Conservation (phyloP, 805 yeast genomes). For the Yarrowia alimentaria region DNA sequence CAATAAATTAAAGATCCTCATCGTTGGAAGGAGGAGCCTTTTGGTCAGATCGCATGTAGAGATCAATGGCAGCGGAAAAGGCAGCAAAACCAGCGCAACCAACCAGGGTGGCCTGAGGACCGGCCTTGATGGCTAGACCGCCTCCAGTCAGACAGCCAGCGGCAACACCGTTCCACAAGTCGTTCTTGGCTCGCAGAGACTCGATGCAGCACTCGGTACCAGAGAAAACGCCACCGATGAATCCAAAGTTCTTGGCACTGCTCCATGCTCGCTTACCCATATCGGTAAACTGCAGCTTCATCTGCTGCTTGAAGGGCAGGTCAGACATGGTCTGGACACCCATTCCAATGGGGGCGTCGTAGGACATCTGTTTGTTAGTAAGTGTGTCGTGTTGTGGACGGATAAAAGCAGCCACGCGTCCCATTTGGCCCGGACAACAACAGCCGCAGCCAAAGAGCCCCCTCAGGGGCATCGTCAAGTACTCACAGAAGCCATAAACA, state of each 20-base stretch:
- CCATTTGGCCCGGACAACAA: too few species aligned
- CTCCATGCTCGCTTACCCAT: slow-evolving; percentile 88
- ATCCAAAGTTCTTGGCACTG: slow-evolving; percentile 92
- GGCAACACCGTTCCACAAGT: slow-evolving; percentile 81
- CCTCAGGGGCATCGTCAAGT: neutral
- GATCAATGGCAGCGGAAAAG: slow-evolving; percentile 67
- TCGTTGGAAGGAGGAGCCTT: slow-evolving; percentile 83
- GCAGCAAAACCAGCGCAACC: slow-evolving; percentile 99
- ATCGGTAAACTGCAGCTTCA: slow-evolving; percentile 85
- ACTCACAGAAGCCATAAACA: slow-evolving; percentile 65
- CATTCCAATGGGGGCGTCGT: slow-evolving; percentile 69
- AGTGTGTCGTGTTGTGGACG: neutral
- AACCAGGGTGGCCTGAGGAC: slow-evolving; percentile 85
- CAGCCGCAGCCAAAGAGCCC: too few species aligned
- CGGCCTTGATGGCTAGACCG: slow-evolving; percentile 85
- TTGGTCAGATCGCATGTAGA: slow-evolving; percentile 80
- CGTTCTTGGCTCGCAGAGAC: slow-evolving; percentile 82
- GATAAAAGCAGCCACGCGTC: too few species aligned
- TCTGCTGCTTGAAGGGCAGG: slow-evolving; percentile 87
- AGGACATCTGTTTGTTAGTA: slow-evolving; percentile 54
- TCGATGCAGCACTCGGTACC: slow-evolving; percentile 92
- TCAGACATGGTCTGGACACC: slow-evolving; percentile 64
- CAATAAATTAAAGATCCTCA: slow-evolving; percentile 51
- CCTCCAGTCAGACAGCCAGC: slow-evolving; percentile 99
- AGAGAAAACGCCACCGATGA: slow-evolving; percentile 83